phyloP scores from a whole-genome alignment of 1,284 basidiomycete genomes.

The Pseudozyma pruni region DNA sequence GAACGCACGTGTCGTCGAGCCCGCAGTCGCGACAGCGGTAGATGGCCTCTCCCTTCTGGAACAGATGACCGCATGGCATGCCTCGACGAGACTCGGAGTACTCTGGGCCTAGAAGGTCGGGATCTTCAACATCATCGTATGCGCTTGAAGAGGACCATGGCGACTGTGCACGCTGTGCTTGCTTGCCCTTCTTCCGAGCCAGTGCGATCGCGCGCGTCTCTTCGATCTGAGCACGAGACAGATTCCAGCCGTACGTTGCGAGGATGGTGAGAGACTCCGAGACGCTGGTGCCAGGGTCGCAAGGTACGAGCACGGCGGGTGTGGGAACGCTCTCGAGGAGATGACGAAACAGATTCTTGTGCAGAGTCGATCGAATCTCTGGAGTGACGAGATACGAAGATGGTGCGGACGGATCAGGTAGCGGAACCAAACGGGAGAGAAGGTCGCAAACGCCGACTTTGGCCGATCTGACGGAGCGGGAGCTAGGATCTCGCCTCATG shows the following conservation, averaged over 20 bases:
- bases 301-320: constrained; percentile 40
- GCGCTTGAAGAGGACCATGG: constrained; percentile 37
- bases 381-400: constrained; percentile 32
- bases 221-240: constrained; percentile 54
- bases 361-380: constrained; percentile 18
- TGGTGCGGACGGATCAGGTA: constrained; percentile 26
- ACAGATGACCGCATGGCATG: constrained; percentile 67
- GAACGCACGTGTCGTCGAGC: constrained; percentile 66
- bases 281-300: constrained; percentile 34
- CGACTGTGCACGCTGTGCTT: constrained; percentile 39
- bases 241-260: constrained; percentile 47
- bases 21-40: constrained; percentile 67
- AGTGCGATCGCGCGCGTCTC: constrained; percentile 41
- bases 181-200: constrained; percentile 50
- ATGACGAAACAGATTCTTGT: constrained; percentile 30
- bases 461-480: constrained; percentile 15
- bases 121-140: constrained; percentile 35
- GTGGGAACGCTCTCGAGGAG: constrained; percentile 39
- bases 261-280: constrained; percentile 44
- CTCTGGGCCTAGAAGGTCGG: constrained; percentile 52
- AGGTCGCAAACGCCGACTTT: constrained; percentile 38
- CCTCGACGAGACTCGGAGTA: constrained; percentile 62
- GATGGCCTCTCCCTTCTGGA: constrained; percentile 67
- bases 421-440: constrained; percentile 32
- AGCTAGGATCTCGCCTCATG: constrained; percentile 27